These are phyloP conservation scores for Geotrichum phurueaensis DNA, from an alignment of 1,139 yeast species.

Conservation along the genomic window DNA sequence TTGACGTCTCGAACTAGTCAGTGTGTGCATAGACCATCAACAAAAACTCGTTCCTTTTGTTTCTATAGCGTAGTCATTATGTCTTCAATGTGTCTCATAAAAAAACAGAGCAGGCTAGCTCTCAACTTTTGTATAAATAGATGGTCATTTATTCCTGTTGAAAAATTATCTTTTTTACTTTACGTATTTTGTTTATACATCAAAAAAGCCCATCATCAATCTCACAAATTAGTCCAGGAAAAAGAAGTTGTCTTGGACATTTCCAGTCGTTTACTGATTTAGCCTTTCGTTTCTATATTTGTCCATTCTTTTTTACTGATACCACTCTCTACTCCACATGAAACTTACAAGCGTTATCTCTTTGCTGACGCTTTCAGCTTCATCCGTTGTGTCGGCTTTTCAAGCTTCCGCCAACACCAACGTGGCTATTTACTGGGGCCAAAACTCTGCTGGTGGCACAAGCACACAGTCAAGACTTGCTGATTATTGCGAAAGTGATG, in stretches of 20 bases:
- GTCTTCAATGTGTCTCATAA: not conserved
- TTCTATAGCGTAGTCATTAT: not conserved
- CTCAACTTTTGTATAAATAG: not conserved
- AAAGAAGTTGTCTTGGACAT: not conserved
- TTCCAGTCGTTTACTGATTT: not conserved
- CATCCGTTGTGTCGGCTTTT: slow-evolving; percentile 5
- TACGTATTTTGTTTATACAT: not conserved
- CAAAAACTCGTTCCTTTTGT: not conserved
- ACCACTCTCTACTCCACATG: not conserved
- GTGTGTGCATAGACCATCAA: not conserved
- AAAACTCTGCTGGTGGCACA: slow-evolving; percentile 58
- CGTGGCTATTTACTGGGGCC: slow-evolving; percentile 89
- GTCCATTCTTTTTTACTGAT: not conserved
- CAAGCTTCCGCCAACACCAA: slow-evolving; percentile 37
- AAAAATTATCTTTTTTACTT: not conserved
- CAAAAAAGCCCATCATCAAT: not conserved
- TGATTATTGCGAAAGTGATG: slow-evolving; percentile 60
- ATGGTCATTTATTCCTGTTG: not conserved
- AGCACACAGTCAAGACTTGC: slow-evolving; percentile 54
- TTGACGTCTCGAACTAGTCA: not conserved
- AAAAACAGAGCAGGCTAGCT: not conserved
- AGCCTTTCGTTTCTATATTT: not conserved
- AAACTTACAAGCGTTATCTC: not conserved
- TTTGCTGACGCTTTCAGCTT: not conserved
- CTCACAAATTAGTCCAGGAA: not conserved